phyloP scores from a whole-genome alignment of 2,329 filamentous ascomycete genomes.

The Chalaropsis ovoidea region DNA sequence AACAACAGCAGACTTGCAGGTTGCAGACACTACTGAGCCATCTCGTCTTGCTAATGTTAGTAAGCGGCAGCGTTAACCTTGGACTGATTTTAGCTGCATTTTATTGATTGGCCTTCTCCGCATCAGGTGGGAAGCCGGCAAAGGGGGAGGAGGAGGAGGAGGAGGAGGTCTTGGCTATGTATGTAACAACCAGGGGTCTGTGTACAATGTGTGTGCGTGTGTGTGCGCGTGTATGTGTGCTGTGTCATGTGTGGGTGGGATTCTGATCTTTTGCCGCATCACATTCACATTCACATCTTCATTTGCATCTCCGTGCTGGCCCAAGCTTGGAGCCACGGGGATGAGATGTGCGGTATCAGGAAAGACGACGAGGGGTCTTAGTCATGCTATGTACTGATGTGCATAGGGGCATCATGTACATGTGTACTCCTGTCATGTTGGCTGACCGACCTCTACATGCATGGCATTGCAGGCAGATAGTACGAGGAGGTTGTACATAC shows the following conservation, averaged over 20 bases:
- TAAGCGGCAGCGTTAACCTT: neutral
- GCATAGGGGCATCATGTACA: neutral
- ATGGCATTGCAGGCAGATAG: neutral
- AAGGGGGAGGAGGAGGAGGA: neutral
- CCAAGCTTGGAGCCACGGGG: neutral
- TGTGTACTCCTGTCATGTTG: neutral
- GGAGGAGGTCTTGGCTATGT: neutral
- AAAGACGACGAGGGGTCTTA: neutral
- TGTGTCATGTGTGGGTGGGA: conserved; percentile 5
- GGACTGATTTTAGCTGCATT: neutral
- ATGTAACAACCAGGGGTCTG: conserved; percentile 13
- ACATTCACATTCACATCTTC: neutral
- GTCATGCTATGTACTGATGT: neutral
- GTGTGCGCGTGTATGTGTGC: neutral
- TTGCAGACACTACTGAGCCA: no score
- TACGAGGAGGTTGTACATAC: neutral
- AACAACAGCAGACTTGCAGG: no score
- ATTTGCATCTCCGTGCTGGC: neutral
- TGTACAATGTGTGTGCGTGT: conserved; percentile 1
- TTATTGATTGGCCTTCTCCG: neutral
- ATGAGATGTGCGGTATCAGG: neutral
- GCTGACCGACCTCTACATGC: no score
- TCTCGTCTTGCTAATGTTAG: no score
- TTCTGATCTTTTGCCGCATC: neutral
- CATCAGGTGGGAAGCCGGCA: neutral